These are phyloP conservation scores for Neoascochyta sp. DNA, from an alignment of 2,329 filamentous ascomycete species.

Conservation along the genomic window DNA sequence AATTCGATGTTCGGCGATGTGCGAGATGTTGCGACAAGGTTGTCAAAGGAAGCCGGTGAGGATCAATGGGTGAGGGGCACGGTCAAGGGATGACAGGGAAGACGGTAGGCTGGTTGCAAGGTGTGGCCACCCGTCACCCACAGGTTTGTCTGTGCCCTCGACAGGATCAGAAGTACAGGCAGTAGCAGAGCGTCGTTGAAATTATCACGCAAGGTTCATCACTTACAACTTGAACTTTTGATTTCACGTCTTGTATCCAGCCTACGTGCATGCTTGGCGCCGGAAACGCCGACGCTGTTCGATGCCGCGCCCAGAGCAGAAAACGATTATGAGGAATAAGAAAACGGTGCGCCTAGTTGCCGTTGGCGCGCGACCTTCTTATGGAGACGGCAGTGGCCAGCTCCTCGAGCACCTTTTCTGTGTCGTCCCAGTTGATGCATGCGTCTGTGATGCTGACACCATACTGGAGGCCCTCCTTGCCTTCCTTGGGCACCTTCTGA, in stretches of 20 bases:
- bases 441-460: constrained; percentile 97
- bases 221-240: constrained; percentile 5
- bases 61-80: too few species aligned
- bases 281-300: constrained; percentile 24
- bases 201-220: too few species aligned
- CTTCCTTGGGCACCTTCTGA: constrained; percentile 88
- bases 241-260: too few species aligned
- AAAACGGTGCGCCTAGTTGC: constrained; percentile 17
- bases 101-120: too few species aligned
- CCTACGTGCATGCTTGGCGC: constrained; percentile 6
- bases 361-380: constrained; percentile 54
- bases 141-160: too few species aligned
- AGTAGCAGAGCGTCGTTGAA: too few species aligned
- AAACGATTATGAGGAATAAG: constrained; percentile 4
- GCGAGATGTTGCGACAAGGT: too few species aligned
- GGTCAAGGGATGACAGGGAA: too few species aligned
- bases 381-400: constrained; percentile 78
- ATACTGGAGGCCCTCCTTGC: constrained; percentile 80
- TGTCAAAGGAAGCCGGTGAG: too few species aligned
- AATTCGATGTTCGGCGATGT: too few species aligned
- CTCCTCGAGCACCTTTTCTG: constrained; percentile 69
- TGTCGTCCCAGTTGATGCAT: constrained; percentile 93
- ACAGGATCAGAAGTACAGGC: too few species aligned
- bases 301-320: constrained; percentile 10
- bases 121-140: too few species aligned